phyloP scores from a whole-genome alignment of 495 filamentous ascomycete genomes.

The Aspergillus indologenus region DNA sequence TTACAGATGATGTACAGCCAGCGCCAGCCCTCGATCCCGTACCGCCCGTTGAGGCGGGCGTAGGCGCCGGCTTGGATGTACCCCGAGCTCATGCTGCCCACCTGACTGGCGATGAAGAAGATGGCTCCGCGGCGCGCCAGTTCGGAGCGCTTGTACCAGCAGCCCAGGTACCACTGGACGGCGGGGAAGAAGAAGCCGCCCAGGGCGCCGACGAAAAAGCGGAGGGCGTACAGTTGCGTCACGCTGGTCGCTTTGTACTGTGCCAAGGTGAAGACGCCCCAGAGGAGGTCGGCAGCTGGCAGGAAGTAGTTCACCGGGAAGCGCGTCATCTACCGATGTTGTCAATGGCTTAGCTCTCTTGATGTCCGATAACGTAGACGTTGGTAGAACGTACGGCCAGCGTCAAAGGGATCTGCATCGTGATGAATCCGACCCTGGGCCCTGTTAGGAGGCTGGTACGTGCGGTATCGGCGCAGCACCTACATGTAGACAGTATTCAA shows the following conservation, averaged over 20 bases:
- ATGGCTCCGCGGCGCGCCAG: slow-evolving; percentile 39
- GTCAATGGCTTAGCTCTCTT: too few species aligned
- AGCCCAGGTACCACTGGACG: slow-evolving; percentile 29
- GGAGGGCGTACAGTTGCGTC: slow-evolving; percentile 45
- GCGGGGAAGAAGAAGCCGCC: slow-evolving; percentile 75
- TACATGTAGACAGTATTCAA: slow-evolving; percentile 43
- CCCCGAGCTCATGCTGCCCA: slow-evolving; percentile 44
- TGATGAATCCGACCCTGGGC: too few species aligned
- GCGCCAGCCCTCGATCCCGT: slow-evolving; percentile 45
- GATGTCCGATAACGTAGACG: too few species aligned
- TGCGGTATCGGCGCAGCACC: too few species aligned
- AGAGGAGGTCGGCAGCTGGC: too few species aligned
- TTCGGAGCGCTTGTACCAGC: slow-evolving; percentile 35
- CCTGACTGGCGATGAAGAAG: slow-evolving; percentile 41
- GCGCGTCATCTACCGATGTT: too few species aligned
- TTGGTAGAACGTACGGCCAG: too few species aligned
- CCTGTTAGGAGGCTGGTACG: too few species aligned
- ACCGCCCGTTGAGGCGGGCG: slow-evolving; percentile 32
- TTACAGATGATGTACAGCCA: slow-evolving; percentile 49
- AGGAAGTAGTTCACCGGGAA: too few species aligned
- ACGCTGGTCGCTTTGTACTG: slow-evolving; percentile 17
- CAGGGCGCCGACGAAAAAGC: slow-evolving; percentile 85
- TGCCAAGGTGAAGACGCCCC: too few species aligned
- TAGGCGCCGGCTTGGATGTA: slow-evolving; percentile 45
- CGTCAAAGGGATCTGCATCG: too few species aligned